Evolutionary conservation across 176 grass and related monocot species (phyloP).

Genomic region (Ensete ventricosum): DNA sequence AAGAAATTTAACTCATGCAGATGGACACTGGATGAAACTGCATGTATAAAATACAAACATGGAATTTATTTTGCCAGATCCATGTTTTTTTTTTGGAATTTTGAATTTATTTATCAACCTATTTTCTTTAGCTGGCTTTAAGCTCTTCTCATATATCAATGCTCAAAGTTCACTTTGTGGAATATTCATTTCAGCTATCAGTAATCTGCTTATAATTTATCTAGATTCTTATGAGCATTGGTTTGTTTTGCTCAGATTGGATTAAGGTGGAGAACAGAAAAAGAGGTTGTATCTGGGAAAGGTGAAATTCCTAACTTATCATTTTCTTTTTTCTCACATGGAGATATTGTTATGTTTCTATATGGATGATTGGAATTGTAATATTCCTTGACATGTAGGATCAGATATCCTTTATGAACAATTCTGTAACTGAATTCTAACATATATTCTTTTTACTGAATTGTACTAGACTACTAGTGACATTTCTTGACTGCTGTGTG

Average conservation of each 20-base stretch:
- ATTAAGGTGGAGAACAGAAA: constrained; percentile 90
- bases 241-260: constrained; percentile 55
- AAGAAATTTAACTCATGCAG: too few relatives aligned
- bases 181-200: not conserved
- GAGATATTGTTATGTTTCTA: not conserved
- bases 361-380: not conserved
- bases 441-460: not conserved
- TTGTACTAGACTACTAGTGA: not conserved
- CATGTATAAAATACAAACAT: too few relatives aligned
- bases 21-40: too few relatives aligned
- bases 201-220: not conserved
- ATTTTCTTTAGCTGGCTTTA: too few relatives aligned
- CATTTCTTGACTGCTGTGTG: not conserved
- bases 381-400: not conserved
- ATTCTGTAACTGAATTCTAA: not conserved
- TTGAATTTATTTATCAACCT: too few relatives aligned
- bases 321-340: not conserved
- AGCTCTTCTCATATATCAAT: too few relatives aligned
- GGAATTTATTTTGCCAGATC: too few relatives aligned
- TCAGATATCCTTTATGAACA: not conserved
- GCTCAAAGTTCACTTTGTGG: not conserved
- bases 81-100: too few relatives aligned
- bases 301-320: constrained; percentile 28
- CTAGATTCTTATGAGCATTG: constrained; percentile 16
- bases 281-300: constrained; percentile 88